phyloP scores from a whole-genome alignment of 2,329 filamentous ascomycete species.

The Emmonsiellopsis sp. region DNA sequence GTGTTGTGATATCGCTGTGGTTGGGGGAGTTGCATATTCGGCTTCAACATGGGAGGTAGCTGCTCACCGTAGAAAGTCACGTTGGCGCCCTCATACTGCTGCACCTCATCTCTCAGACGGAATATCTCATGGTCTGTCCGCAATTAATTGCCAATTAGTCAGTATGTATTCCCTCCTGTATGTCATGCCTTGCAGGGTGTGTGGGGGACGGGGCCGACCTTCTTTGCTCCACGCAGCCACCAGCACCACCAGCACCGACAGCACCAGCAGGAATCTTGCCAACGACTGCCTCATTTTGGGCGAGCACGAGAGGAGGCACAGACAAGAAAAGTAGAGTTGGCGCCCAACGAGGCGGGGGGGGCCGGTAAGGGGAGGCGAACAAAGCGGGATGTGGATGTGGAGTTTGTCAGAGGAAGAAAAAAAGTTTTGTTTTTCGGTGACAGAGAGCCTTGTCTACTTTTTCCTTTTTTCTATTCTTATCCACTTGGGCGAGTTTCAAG shows the following conservation, averaged over 20 bases:
- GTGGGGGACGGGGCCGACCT: conserved; percentile 42
- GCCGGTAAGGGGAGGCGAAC: background rate
- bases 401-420: background rate
- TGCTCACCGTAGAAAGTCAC: conserved; percentile 73
- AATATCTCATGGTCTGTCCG: conserved; percentile 89
- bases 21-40: background rate
- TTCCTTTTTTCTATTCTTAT: background rate
- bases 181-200: background rate
- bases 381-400: background rate
- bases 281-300: conserved; percentile 59
- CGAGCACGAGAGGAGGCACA: conserved; percentile 1
- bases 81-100: conserved; percentile 61
- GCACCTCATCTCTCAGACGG: conserved; percentile 80
- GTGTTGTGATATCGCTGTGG: background rate
- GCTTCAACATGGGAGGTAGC: background rate
- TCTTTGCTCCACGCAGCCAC: conserved; percentile 77
- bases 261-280: conserved; percentile 52
- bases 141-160: background rate
- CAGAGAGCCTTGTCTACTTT: background rate
- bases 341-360: conserved; percentile 2
- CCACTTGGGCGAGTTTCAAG: background rate
- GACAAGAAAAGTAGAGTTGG: background rate
- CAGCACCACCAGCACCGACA: conserved; percentile 59
- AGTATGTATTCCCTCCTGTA: conserved; percentile 3
- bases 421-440: too few relatives aligned